phyloP scores from a whole-genome alignment of 257 asterid species.

The Solanum corneliomulleri region DNA sequence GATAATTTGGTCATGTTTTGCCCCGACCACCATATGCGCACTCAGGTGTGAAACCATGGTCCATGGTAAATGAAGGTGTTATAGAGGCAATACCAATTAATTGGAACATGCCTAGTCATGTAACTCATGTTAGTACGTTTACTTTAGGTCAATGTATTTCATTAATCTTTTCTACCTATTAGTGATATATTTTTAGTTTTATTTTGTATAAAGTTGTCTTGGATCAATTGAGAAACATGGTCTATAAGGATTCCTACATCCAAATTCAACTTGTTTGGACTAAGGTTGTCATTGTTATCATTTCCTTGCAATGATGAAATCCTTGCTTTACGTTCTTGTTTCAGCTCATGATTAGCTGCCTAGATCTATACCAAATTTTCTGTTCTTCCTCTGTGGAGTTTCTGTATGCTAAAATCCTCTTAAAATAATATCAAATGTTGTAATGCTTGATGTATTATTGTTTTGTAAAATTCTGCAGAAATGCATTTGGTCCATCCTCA shows the following conservation, averaged over 20 bases:
- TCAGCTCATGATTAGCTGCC: neutral
- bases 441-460: neutral
- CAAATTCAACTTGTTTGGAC: neutral
- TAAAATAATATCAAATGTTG: neutral
- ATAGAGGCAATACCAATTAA: neutral
- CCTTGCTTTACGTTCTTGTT: neutral
- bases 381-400: neutral
- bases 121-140: neutral
- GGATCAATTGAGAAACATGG: neutral
- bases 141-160: neutral
- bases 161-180: neutral
- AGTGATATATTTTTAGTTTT: neutral
- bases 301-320: neutral
- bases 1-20: neutral
- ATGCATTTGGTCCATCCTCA: conserved; percentile 85
- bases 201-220: neutral
- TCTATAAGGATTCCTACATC: neutral
- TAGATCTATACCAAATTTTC: neutral
- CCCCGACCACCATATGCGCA: neutral
- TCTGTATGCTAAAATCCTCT: neutral
- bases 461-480: conserved; percentile 32
- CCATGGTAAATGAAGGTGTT: neutral
- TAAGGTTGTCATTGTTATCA: neutral
- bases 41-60: neutral
- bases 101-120: neutral